Percentiles rank a stretch among this genome's conserved stretches.
Evolutionary conservation across 2,329 filamentous ascomycete genomes (phyloP).

Genomic region (Paecilomyces niveus): DNA sequence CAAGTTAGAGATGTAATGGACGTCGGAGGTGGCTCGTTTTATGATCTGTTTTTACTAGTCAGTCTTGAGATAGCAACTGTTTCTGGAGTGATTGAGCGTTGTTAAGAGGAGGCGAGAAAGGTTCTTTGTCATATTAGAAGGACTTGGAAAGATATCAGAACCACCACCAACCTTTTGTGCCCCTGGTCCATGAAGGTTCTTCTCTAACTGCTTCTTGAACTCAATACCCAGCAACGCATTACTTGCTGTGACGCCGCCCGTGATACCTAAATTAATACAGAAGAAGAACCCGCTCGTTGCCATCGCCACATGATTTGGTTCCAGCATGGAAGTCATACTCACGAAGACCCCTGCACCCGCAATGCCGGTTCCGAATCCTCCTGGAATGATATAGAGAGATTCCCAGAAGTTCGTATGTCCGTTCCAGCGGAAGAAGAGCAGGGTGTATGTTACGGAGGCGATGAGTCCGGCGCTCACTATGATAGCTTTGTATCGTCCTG

Average conservation of each 20-base stretch:
- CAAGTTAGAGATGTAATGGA: constrained; percentile 31
- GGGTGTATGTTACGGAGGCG: constrained; percentile 44
- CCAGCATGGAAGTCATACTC: constrained; percentile 41
- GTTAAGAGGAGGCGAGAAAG: too few relatives aligned
- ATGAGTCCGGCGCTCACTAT: constrained; percentile 45
- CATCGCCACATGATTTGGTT: constrained; percentile 42
- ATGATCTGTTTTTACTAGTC: constrained; percentile 29
- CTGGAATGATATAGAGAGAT: constrained; percentile 54
- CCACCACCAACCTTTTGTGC: constrained; percentile 13
- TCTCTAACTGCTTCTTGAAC: constrained; percentile 25
- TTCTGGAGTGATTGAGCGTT: too few relatives aligned
- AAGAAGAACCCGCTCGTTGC: constrained; percentile 45
- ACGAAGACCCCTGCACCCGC: constrained; percentile 43
- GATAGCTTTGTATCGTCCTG: constrained; percentile 53
- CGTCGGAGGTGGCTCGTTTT: constrained; percentile 30
- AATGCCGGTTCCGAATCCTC: constrained; percentile 47
- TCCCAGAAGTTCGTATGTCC: constrained; percentile 51
- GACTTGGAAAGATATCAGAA: too few relatives aligned
- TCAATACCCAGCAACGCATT: constrained; percentile 31
- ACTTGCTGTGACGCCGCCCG: constrained; percentile 31
- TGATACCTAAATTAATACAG: constrained; percentile 35
- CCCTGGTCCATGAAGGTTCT: constrained; percentile 21
- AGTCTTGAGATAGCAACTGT: too few relatives aligned
- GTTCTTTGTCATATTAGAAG: too few relatives aligned
- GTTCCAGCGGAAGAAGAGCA: constrained; percentile 52